phyloP scores from a whole-genome alignment of 2,329 filamentous ascomycete genomes.

The Septoria linicola region DNA sequence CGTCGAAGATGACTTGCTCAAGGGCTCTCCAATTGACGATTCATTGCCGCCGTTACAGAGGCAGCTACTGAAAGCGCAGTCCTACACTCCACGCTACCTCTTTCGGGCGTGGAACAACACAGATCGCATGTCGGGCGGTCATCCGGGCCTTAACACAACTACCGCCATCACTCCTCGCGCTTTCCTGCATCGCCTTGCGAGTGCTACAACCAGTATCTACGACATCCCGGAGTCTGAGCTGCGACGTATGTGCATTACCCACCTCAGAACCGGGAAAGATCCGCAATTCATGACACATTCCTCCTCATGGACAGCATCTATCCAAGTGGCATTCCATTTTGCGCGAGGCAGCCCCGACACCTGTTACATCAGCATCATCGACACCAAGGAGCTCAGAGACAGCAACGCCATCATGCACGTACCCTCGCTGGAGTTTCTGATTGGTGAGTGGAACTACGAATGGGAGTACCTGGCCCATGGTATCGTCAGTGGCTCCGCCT shows the following conservation, averaged over 20 bases:
- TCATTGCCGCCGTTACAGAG: not conserved
- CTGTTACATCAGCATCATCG: constrained; percentile 12
- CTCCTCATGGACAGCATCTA: constrained; percentile 5
- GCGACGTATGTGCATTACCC: not conserved
- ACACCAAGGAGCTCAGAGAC: constrained; percentile 3
- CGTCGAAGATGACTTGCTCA: not conserved
- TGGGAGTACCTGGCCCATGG: constrained; percentile 13
- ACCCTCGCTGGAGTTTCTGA: not conserved
- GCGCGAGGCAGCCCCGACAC: not conserved
- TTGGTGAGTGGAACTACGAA: not conserved
- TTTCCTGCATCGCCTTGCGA: no score
- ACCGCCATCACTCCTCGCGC: constrained; percentile 4
- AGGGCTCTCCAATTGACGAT: not conserved
- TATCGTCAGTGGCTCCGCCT: constrained; percentile 3
- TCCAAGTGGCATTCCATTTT: not conserved
- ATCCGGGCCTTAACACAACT: not conserved
- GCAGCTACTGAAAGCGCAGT: not conserved
- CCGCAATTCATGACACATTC: not conserved
- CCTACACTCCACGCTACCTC: constrained; percentile 5
- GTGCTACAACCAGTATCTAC: no score
- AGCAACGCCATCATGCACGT: constrained; percentile 7
- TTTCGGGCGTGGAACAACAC: constrained; percentile 1
- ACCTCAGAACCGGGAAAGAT: not conserved
- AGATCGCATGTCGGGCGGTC: not conserved
- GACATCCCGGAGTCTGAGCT: no score